These are phyloP conservation scores for Podospora pseudopauciseta DNA, from an alignment of 495 filamentous ascomycete genomes.

Conservation along the genomic window DNA sequence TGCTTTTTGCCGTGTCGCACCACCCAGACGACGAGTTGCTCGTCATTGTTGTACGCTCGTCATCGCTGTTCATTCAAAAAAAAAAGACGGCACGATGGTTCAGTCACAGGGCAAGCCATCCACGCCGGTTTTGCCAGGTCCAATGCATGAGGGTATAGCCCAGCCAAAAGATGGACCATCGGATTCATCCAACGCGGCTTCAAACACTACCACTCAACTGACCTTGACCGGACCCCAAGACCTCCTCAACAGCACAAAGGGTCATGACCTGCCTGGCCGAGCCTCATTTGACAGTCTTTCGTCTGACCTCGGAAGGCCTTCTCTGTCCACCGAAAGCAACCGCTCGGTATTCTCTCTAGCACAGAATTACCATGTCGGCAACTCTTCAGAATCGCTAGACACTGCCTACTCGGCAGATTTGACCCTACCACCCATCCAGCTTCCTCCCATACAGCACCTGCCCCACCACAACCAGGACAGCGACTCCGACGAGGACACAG, in stretches of 20 bases:
- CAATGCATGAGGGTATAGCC: not conserved
- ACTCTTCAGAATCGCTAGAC: not conserved
- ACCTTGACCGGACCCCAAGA: not conserved
- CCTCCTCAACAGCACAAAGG: not conserved
- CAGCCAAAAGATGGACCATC: not conserved
- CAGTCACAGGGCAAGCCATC: not conserved
- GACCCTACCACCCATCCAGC: constrained; percentile 1
- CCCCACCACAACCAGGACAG: not conserved
- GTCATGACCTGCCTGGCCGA: not conserved
- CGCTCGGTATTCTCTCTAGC: not conserved
- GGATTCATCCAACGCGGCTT: not conserved
- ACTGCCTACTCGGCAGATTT: not conserved
- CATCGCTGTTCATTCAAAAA: not conserved
- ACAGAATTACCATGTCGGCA: not conserved
- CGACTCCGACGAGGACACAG: constrained; percentile 13
- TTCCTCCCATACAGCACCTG: not conserved
- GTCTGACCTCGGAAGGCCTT: not conserved
- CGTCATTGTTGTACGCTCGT: not conserved
- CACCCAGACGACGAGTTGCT: not conserved
- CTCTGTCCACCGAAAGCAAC: not conserved
- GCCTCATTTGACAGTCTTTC: not conserved
- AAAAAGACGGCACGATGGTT: not conserved
- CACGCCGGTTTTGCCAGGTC: not conserved
- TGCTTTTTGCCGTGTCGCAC: no score
- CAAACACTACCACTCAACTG: not conserved